These are phyloP conservation scores for Cercospora sp. DNA, from an alignment of 2,329 filamentous ascomycete species.

Conservation along the genomic window DNA sequence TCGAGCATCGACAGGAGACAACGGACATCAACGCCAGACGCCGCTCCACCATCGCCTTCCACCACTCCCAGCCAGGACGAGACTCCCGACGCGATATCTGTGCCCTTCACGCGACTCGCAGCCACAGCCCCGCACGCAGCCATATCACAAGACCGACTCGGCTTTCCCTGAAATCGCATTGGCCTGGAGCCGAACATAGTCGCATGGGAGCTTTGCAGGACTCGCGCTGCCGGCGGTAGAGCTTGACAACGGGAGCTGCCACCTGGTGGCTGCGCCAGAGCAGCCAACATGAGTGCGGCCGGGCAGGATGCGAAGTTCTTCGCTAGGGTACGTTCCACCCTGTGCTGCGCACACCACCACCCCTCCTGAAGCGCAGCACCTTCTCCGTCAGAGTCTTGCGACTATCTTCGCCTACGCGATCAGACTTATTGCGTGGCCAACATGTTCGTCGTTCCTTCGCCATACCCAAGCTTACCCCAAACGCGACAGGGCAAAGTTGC, in stretches of 20 bases:
- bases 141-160: slow-evolving; percentile 14
- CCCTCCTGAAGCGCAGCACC: neutral
- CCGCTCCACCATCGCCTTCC: neutral
- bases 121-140: slow-evolving; percentile 15
- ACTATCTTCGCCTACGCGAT: neutral
- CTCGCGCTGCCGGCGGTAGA: slow-evolving; percentile 10
- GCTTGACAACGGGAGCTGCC: slow-evolving; percentile 3
- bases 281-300: slow-evolving; percentile 59
- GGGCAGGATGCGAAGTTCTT: slow-evolving; percentile 99
- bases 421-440: neutral
- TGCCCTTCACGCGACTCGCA: neutral
- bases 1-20: neutral
- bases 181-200: slow-evolving; percentile 14
- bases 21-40: neutral
- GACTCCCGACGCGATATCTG: neutral
- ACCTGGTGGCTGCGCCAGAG: neutral
- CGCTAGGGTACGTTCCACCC: slow-evolving; percentile 72
- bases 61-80: neutral
- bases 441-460: slow-evolving; percentile 15
- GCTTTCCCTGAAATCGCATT: slow-evolving; percentile 14
- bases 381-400: neutral
- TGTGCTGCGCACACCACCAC: slow-evolving; percentile 6
- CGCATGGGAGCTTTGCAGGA: slow-evolving; percentile 14
- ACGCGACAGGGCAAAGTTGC: slow-evolving; percentile 90
- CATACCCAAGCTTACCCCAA: slow-evolving; percentile 17